Evolutionary conservation across 371 early-diverging fungal genomes (phyloP), one percentile per base, ranked within the genome.

Genomic region (Chytridiales sp.): DNA sequence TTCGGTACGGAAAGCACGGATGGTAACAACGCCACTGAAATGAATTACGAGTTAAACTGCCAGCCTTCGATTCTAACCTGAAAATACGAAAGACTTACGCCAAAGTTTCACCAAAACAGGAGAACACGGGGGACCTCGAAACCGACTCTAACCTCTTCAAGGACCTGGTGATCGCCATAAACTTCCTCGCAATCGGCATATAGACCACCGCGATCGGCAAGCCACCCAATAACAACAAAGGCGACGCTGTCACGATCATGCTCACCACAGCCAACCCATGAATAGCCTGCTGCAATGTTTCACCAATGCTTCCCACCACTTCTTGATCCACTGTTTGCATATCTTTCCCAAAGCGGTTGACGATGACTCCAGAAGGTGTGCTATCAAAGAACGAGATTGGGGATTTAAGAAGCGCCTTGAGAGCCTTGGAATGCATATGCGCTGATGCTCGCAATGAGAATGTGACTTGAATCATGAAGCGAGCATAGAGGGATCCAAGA

Each of bases 71-170:
- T 38, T 38, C 38, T 8, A 8, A 38, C 11, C 38, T 17, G 11
- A 38, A 56, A n/a, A 30, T 30, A 21, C 13, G 27, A n/a, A 17
- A 13, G 9, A 52, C 56, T 32, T 41, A 60, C 55, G 58, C 36
- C 8, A 74, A 39, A n/a, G 87, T 83, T 65, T 91, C 92, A 58
- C 85, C 86, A 68, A 94, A 90, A 48, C 91, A 88, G 15, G 91
- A 83, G 52, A 87, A 93, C 4, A 93, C 79, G 0, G 94, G 94
- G 26, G 90, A 89, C 46, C 88, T 80, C 1, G 90, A 85, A 1
- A 84, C 77, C 0, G 93, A 85, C 62, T 94, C 93, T 41, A 89
- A 68, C 3, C 89, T 85, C 72, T 92, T 91, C 32, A 91, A 69
- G 53, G 89, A 88, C 62, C 91, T 87, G 0, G 86, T 85, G 1